A percentile compares a stretch with the other conserved stretches of the same genome.
Evolutionary conservation across 805 yeast species (phyloP).

Genomic region (Deakozyma indianensis): DNA sequence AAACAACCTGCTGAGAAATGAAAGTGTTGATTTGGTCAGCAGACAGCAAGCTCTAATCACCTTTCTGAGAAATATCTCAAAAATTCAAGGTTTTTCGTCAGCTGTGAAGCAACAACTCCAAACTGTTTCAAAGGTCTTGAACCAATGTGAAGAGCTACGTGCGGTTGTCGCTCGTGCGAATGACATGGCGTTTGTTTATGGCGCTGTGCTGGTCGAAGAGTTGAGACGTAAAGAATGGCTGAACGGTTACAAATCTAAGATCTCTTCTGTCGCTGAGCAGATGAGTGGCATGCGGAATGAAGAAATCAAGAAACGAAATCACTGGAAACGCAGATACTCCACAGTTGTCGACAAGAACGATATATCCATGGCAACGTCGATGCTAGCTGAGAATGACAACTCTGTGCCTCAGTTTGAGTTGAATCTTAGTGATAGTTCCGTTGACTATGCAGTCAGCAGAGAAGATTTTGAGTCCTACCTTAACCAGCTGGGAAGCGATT

Average conservation of each 20-base stretch:
- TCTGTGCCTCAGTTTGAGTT: background rate
- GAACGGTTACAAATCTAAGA: slow-evolving; percentile 8
- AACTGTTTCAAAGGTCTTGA: slow-evolving; percentile 12
- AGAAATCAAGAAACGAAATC: slow-evolving; percentile 39
- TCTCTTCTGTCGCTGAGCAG: slow-evolving; percentile 31
- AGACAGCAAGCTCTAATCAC: slow-evolving; percentile 1
- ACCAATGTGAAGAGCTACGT: slow-evolving; percentile 16
- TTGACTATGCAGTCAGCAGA: background rate
- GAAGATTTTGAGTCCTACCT: background rate
- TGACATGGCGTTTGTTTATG: slow-evolving; percentile 24
- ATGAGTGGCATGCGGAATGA: slow-evolving; percentile 40
- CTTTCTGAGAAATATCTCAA: slow-evolving; percentile 11
- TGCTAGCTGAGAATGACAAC: background rate
- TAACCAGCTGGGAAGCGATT: background rate
- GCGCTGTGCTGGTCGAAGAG: slow-evolving; percentile 22
- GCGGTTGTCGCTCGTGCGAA: slow-evolving; percentile 20
- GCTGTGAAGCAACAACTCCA: slow-evolving; percentile 16
- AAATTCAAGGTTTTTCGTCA: slow-evolving; percentile 16
- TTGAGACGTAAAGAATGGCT: slow-evolving; percentile 20
- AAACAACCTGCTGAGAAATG: too few relatives aligned
- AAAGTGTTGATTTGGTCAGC: background rate
- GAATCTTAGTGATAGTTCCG: background rate
- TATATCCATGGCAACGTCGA: background rate
- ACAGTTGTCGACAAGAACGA: slow-evolving; percentile 3
- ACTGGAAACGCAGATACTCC: slow-evolving; percentile 49